These are phyloP conservation scores for Albugo candida DNA, from an alignment of 352 stramenopile species.

Conservation along the genomic window DNA sequence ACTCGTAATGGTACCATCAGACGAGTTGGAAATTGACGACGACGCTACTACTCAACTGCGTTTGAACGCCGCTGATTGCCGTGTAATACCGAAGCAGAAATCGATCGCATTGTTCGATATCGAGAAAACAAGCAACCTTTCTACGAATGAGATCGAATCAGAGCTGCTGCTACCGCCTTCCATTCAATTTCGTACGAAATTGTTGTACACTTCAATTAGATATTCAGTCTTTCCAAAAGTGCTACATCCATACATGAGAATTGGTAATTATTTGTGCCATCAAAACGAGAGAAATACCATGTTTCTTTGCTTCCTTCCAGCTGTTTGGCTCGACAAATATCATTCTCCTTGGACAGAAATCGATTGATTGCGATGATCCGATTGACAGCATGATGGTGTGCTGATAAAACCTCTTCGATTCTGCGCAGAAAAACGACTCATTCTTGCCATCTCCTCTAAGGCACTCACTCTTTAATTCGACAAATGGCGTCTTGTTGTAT, in stretches of 20 bases:
- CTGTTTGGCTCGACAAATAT: too few species aligned
- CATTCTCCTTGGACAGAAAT: slow-evolving; percentile 6
- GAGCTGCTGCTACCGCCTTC: too few species aligned
- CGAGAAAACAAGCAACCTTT: slow-evolving; percentile 61
- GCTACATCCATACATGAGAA: not conserved
- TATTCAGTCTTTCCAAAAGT: slow-evolving; percentile 1
- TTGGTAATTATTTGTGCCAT: not conserved
- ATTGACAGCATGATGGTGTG: slow-evolving; percentile 37
- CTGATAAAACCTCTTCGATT: slow-evolving; percentile 40
- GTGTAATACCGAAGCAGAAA: slow-evolving; percentile 60
- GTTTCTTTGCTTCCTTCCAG: too few species aligned
- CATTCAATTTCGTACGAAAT: not conserved
- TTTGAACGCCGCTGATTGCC: slow-evolving; percentile 67
- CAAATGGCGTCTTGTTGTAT: slow-evolving; percentile 56
- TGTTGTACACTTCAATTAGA: slow-evolving; percentile 8
- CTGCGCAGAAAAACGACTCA: slow-evolving; percentile 8
- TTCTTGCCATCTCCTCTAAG: not conserved
- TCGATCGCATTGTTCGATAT: slow-evolving; percentile 77
- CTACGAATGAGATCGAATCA: not conserved
- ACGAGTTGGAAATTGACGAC: not conserved
- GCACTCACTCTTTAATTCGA: slow-evolving; percentile 37
- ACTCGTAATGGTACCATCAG: slow-evolving; percentile 7
- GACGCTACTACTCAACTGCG: not conserved
- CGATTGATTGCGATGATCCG: slow-evolving; percentile 36
- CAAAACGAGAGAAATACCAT: not conserved